Evolutionary conservation across 2,329 filamentous ascomycete genomes (phyloP), one percentile per base, ranked within the genome.

Genomic region (Teratosphaeria viscida): DNA sequence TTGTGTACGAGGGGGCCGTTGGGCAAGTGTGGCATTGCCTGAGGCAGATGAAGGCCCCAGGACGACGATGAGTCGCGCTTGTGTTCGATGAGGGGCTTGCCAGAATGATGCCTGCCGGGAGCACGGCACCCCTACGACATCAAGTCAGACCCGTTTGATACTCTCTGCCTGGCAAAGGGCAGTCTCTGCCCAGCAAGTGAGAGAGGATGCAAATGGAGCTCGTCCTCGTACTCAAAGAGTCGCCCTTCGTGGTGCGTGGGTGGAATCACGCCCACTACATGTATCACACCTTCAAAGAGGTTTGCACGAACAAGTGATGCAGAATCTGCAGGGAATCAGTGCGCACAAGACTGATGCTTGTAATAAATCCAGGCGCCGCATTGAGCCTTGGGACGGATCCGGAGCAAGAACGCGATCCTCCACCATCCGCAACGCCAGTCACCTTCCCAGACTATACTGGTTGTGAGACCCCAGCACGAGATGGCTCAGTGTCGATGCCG

Each of bases 321-420:
- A 23, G 43, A 49, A 49, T 49, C n/a, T 49, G 43, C 19, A 49
- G 16, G n/a, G 11, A 19, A n/a, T 5, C 23, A n/a, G 6, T 39
- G 29, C 3, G 29, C 37, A 39, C 37, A 16, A 16, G 10, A 32
- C 49, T 43, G 49, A 27, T 14, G 12, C 58, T 62, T 47, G 56
- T 39, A 43, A 52, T 29, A n/a, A 5, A 39, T 57, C 8, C 34
- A 63, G 62, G 57, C 29, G 19, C 57, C 27, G 60, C 57, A 14
- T 23, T 60, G 16, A 57, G 16, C 55, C 34, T 52, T 37, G 43
- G 34, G 16, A 60, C 59, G 23, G 69, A 72, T 56, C 65, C 66
- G 14, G 63, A 66, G 10, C 49, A 62, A 52, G 70, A 70, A 60
- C 65, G 70, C 57, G 64, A 71, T 47, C 67, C 70, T 29, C 70